Evolutionary conservation across 106 monocot genomes (phyloP), one percentile per base, ranked within the genome.

Genomic region (Agapanthus africanus): DNA sequence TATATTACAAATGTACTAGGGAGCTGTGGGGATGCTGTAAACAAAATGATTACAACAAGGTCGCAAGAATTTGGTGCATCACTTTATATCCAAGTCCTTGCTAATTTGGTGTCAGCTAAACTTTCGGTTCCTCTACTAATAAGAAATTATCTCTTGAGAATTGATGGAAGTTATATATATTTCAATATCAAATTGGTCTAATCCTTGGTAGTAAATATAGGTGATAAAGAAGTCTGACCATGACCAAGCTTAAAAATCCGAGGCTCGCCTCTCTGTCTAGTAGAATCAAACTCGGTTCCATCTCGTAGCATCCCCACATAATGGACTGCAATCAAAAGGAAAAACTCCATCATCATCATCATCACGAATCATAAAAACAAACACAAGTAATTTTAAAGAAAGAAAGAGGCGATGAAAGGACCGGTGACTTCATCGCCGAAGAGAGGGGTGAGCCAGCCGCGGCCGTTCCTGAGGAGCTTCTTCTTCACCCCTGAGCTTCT

Each of bases 361-460:
- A 63, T 37, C 10, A 34, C 9, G 14, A 37, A 61, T 14, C 16
- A 13, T 13, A 3, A 61, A 61, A 3, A 33, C 15, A 33, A 63
- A 63, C 1, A 14, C 16, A 21, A 6, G 16, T 61, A 2, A 9
- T n/a, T 8, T 32, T 33, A 35, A 60, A 0, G 34, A 51, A 50
- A 40, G 32, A 68, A 50, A 49, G 15, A n/a, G 35, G n/a, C n/a
- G n/a, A n/a, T n/a, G 3, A 35, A 34, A 1, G 0, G 4, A 90
- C 85, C 77, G 66, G 83, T 86, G 59, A 82, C 90, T 57, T 90
- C 83, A 65, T 90, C 90, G 26, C 86, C 86, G 42, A 39, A 32
- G 40, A 70, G 50, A n/a, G 90, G 90, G n/a, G 82, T 79, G 35
- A 77, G 65, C 86, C 86, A 83, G 10, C 83, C 76, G 38, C 39